Evolutionary conservation across 2,329 filamentous ascomycete species (phyloP).

Genomic region (Sarocladium strictum): DNA sequence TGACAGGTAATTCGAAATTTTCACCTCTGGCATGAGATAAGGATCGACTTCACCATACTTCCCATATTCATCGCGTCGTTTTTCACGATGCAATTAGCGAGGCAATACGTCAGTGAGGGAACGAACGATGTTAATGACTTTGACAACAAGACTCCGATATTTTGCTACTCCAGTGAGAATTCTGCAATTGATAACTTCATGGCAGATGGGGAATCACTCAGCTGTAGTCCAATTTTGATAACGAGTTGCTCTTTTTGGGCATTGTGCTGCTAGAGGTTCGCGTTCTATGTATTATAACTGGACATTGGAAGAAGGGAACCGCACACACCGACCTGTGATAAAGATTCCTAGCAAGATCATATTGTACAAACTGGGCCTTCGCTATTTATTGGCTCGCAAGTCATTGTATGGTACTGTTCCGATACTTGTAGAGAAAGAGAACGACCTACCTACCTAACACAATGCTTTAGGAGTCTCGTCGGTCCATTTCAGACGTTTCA

Average conservation of each 20-base stretch:
- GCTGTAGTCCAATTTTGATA: constrained; percentile 39
- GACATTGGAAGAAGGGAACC: neutral
- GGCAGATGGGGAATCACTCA: constrained; percentile 37
- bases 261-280: constrained; percentile 30
- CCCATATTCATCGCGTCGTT: neutral
- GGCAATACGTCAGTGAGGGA: constrained; percentile 5
- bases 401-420: neutral
- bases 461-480: neutral
- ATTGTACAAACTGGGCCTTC: constrained; percentile 36
- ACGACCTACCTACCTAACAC: neutral
- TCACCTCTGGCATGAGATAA: too few species aligned
- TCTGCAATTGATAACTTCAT: constrained; percentile 39
- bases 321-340: neutral
- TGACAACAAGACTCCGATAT: too few species aligned
- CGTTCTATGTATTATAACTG: neutral
- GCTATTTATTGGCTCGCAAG: constrained; percentile 29
- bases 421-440: neutral
- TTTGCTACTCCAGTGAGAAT: constrained; percentile 12
- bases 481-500: neutral
- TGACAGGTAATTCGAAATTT: too few species aligned
- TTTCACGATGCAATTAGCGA: neutral
- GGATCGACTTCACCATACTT: neutral
- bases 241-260: constrained; percentile 36
- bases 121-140: too few species aligned
- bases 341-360: constrained; percentile 37